Percentiles rank a stretch among this genome's conserved stretches.
Conservation (phyloP, 208 protist species). For the Leishmania major region DNA sequence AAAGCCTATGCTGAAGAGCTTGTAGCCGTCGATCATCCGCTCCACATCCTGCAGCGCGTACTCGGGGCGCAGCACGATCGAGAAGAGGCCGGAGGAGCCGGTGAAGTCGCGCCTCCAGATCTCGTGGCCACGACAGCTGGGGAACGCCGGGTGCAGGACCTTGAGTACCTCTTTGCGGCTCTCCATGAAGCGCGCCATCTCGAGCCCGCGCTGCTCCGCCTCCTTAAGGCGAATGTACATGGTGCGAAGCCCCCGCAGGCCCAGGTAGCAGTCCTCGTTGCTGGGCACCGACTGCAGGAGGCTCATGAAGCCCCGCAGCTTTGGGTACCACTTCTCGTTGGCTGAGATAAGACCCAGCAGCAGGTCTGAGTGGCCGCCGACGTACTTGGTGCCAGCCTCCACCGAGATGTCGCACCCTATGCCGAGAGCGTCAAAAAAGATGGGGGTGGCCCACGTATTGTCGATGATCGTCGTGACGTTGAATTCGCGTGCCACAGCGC, state of each 20-base stretch:
- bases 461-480: conserved; percentile 32
- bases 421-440: conserved; percentile 38
- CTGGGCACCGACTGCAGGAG: conserved; percentile 29
- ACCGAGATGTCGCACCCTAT: conserved; percentile 45
- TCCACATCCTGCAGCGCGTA: conserved; percentile 25
- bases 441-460: conserved; percentile 38
- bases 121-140: conserved; percentile 28
- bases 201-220: conserved; percentile 27
- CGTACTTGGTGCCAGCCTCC: conserved; percentile 43
- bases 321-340: conserved; percentile 30
- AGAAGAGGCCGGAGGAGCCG: conserved; percentile 29
- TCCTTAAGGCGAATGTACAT: conserved; percentile 37
- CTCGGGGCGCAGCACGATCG: conserved; percentile 25
- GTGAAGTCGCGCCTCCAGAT: conserved; percentile 43
- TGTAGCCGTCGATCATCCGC: conserved; percentile 31
- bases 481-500: conserved; percentile 26
- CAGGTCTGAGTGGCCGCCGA: conserved; percentile 40
- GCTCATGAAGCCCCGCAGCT: conserved; percentile 20
- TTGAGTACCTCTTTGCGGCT: conserved; percentile 28
- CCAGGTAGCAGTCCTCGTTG: conserved; percentile 42
- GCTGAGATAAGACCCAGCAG: conserved; percentile 37
- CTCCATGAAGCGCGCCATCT: conserved; percentile 24
- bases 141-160: conserved; percentile 34
- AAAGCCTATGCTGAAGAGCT: conserved; percentile 29
- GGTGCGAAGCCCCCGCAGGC: conserved; percentile 37